Conservation (phyloP, 495 filamentous ascomycete genomes). For the Tuber melanosporum region DNA sequence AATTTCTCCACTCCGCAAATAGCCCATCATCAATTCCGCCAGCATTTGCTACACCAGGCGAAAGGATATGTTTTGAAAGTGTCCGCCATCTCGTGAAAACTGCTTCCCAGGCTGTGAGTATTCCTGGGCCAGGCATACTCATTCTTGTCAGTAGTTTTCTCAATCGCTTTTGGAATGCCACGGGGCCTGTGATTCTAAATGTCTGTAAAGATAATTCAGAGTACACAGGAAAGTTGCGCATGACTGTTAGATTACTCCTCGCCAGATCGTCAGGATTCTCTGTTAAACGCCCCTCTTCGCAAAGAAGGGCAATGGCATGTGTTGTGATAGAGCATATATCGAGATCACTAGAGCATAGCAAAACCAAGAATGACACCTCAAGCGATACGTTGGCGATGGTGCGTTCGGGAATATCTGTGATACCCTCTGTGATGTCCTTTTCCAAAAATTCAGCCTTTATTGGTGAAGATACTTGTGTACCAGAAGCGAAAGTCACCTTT, state of each 20-base stretch:
- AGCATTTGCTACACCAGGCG: slow-evolving; percentile 41
- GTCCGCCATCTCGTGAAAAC: slow-evolving; percentile 57
- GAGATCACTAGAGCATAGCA: slow-evolving; percentile 58
- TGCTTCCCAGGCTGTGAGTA: slow-evolving; percentile 58
- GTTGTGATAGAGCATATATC: slow-evolving; percentile 58
- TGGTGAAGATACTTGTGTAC: background rate
- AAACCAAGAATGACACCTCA: slow-evolving; percentile 56
- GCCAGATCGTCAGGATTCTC: slow-evolving; percentile 47
- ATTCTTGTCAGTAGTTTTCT: slow-evolving; percentile 54
- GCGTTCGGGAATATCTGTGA: slow-evolving; percentile 41
- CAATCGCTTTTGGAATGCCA: slow-evolving; percentile 60
- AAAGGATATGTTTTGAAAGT: slow-evolving; percentile 55
- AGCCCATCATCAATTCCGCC: slow-evolving; percentile 51
- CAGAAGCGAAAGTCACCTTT: slow-evolving; percentile 13
- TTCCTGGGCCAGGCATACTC: slow-evolving; percentile 54
- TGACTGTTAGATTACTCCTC: slow-evolving; percentile 50
- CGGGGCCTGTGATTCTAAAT: slow-evolving; percentile 59
- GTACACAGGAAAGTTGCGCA: slow-evolving; percentile 57
- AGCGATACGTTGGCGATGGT: slow-evolving; percentile 44
- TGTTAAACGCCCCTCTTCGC: slow-evolving; percentile 55
- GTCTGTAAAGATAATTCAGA: slow-evolving; percentile 56
- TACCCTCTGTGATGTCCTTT: slow-evolving; percentile 35
- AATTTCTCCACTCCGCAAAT: slow-evolving; percentile 60
- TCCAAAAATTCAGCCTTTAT: background rate
- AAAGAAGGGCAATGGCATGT: slow-evolving; percentile 55